These are phyloP conservation scores for Colletotrichum siamense DNA, from an alignment of 2,329 filamentous ascomycete genomes.

Conservation along the genomic window DNA sequence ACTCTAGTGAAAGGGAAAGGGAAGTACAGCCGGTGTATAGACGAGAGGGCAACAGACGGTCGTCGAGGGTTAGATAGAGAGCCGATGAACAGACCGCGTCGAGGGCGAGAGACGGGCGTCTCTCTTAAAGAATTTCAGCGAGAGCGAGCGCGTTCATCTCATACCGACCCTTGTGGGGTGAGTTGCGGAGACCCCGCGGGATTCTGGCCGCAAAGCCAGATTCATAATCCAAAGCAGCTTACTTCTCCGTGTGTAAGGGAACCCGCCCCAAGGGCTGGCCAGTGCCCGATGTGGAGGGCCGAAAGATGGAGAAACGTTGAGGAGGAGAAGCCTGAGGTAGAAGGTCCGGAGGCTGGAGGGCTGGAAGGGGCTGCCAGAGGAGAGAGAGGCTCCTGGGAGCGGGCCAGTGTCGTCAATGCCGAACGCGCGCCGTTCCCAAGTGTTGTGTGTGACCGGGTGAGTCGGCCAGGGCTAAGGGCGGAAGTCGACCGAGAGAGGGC, in stretches of 20 bases:
- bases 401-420: conserved; percentile 12
- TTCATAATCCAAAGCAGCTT: conserved; percentile 14
- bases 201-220: conserved; percentile 17
- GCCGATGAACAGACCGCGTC: neutral
- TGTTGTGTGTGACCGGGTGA: neutral
- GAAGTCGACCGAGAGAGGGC: conserved; percentile 21
- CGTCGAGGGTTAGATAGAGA: neutral
- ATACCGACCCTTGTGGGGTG: conserved; percentile 16
- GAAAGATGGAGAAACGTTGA: conserved; percentile 15
- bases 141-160: neutral
- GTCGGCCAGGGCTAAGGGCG: conserved; percentile 19
- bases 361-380: neutral
- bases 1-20: neutral
- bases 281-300: conserved; percentile 4
- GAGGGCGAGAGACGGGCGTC: neutral
- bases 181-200: conserved; percentile 22
- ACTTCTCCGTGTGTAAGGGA: conserved; percentile 10
- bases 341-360: neutral
- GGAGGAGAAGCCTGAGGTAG: neutral
- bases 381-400: neutral
- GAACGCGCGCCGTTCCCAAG: neutral
- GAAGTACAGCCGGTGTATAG: neutral
- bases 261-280: neutral
- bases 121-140: conserved; percentile 1
- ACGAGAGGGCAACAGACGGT: neutral